phyloP scores from a whole-genome alignment of 345 rosid species.

The Linum usitatissimum region DNA sequence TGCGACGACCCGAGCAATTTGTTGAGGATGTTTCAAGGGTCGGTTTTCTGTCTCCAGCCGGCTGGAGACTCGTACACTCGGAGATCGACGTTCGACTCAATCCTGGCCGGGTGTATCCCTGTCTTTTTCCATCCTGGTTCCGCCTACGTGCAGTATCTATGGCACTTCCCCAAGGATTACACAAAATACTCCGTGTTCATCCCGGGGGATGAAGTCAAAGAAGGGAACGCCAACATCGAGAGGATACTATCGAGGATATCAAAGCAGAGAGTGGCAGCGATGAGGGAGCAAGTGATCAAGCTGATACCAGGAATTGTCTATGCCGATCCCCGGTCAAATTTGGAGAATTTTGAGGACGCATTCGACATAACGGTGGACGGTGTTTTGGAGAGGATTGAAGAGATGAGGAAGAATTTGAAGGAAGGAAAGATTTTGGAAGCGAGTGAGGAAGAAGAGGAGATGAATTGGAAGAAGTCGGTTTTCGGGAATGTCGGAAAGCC shows the following conservation, averaged over 20 bases:
- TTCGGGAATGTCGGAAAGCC: conserved; percentile 29
- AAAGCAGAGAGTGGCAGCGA: conserved; percentile 19
- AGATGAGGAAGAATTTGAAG: conserved; percentile 23
- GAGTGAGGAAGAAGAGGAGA: conserved; percentile 33
- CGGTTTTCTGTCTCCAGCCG: conserved; percentile 69
- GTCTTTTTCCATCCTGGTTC: conserved; percentile 90
- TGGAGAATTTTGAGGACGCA: conserved; percentile 53
- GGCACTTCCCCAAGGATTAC: conserved; percentile 68
- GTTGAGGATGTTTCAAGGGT: conserved; percentile 47
- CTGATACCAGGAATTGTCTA: conserved; percentile 54
- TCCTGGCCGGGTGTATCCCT: conserved; percentile 73
- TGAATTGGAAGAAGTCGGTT: conserved; percentile 47
- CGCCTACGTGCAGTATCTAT: conserved; percentile 62
- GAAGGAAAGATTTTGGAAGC: conserved; percentile 21
- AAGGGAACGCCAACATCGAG: conserved; percentile 44
- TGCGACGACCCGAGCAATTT: conserved; percentile 38
- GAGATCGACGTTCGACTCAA: conserved; percentile 70
- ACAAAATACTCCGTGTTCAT: conserved; percentile 52
- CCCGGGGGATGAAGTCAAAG: conserved; percentile 33
- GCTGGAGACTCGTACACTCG: conserved; percentile 78
- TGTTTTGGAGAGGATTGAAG: conserved; percentile 44
- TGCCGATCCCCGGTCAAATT: conserved; percentile 40
- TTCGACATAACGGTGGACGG: conserved; percentile 62
- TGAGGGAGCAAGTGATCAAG: conserved; percentile 53
- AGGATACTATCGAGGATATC: conserved; percentile 35